Evolutionary conservation across 1,284 basidiomycete species (phyloP).

Genomic region (Fomitopsis palustris): DNA sequence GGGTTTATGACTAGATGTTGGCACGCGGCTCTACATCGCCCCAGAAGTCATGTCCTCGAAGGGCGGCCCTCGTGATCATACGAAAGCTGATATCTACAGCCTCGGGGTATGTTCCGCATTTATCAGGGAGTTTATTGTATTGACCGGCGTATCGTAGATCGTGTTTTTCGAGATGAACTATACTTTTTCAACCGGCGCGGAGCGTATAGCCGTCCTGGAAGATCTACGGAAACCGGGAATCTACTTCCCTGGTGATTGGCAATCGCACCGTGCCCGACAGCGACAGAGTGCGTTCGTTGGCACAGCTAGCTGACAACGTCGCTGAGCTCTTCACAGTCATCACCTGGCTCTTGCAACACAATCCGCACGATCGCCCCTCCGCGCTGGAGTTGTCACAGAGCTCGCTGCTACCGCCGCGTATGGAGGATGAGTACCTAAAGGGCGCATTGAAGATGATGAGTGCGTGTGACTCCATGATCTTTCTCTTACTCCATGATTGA

Average conservation of each 20-base stretch:
- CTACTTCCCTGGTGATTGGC: slow-evolving; percentile 78
- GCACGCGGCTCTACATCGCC: slow-evolving; percentile 91
- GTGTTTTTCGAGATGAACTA: slow-evolving; percentile 99
- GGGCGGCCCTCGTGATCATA: slow-evolving; percentile 65
- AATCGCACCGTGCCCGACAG: slow-evolving; percentile 56
- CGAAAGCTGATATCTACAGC: slow-evolving; percentile 94
- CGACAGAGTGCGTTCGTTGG: slow-evolving; percentile 52
- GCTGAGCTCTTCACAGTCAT: slow-evolving; percentile 52
- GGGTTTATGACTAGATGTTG: slow-evolving; percentile 80
- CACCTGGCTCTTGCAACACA: slow-evolving; percentile 79
- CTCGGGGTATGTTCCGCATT: slow-evolving; percentile 59
- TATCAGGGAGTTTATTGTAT: background rate
- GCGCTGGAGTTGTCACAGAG: slow-evolving; percentile 86
- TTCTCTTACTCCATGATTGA: background rate
- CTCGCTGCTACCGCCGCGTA: slow-evolving; percentile 65
- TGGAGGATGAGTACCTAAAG: slow-evolving; percentile 86
- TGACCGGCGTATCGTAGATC: slow-evolving; percentile 45
- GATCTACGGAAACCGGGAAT: slow-evolving; percentile 72
- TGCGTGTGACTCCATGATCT: slow-evolving; percentile 30
- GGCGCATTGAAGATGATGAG: slow-evolving; percentile 78
- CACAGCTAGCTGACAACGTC: background rate
- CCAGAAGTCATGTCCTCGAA: slow-evolving; percentile 76
- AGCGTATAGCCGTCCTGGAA: slow-evolving; percentile 82
- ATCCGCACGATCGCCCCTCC: slow-evolving; percentile 78
- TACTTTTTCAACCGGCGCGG: slow-evolving; percentile 81